Evolutionary conservation across 139 green algal genomes (phyloP).

Genomic region (Chlorella sorokiniana): DNA sequence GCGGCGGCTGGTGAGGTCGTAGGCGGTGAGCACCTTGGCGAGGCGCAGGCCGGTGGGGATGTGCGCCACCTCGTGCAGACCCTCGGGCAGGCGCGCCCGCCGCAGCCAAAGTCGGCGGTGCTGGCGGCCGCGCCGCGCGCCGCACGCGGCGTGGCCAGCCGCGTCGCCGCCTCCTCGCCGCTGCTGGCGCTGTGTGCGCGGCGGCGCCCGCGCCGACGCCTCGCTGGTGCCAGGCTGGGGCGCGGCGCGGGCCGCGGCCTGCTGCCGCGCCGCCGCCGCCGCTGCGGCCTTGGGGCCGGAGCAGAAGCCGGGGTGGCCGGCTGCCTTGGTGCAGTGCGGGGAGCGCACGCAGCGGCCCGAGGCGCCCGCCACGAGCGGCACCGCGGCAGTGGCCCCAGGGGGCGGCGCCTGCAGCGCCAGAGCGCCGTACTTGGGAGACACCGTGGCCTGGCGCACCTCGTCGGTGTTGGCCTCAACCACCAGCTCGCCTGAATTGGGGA

Average conservation of each 20-base stretch:
- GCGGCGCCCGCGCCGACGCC: not conserved
- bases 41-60: conserved; percentile 35
- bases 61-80: conserved; percentile 17
- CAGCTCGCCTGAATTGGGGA: conserved; percentile 24
- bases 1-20: conserved; percentile 43
- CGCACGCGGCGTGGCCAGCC: not conserved
- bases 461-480: conserved; percentile 62
- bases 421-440: conserved; percentile 50
- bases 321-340: conserved; percentile 57
- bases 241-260: not conserved
- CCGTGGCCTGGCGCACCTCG: conserved; percentile 48
- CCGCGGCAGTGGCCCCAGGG: conserved; percentile 19
- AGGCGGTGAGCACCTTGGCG: conserved; percentile 38
- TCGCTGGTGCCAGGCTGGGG: conserved; percentile 6
- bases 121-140: not conserved
- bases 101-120: not conserved
- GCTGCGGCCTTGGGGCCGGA: conserved; percentile 47
- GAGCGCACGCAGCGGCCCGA: conserved; percentile 50
- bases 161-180: conserved; percentile 17
- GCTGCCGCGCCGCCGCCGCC: conserved; percentile 18
- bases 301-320: conserved; percentile 63
- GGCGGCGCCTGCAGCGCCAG: conserved; percentile 32
- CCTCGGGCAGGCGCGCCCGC: conserved; percentile 20
- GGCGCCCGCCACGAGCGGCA: conserved; percentile 39
- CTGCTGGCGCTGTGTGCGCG: conserved; percentile 18